phyloP scores from a whole-genome alignment of 1,284 basidiomycete genomes.

The Vanrija sp. region DNA sequence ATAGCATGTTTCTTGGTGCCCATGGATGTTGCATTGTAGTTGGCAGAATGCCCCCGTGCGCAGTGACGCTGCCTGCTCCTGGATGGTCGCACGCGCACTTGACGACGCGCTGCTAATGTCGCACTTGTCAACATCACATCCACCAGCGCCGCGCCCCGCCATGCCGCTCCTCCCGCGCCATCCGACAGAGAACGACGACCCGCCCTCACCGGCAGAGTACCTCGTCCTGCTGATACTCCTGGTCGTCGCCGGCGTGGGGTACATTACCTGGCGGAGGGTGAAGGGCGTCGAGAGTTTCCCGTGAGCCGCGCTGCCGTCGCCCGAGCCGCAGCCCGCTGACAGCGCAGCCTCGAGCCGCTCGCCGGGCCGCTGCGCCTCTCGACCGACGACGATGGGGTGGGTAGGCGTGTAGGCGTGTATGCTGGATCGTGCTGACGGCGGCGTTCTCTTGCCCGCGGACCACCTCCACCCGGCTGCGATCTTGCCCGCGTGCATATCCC shows the following conservation, averaged over 20 bases:
- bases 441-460: neutral
- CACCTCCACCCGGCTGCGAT: neutral
- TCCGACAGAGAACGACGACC: neutral
- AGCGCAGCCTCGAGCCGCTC: neutral
- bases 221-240: constrained; percentile 22
- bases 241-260: constrained; percentile 21
- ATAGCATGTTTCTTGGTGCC: neutral
- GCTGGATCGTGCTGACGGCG: neutral
- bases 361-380: constrained; percentile 8
- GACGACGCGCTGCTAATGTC: neutral
- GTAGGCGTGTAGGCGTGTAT: neutral
- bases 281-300: constrained; percentile 1
- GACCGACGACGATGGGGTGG: constrained; percentile 20
- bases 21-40: too few relatives aligned
- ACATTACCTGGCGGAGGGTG: constrained; percentile 16
- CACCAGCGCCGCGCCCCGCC: too few relatives aligned
- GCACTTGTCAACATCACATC: neutral
- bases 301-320: neutral
- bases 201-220: constrained; percentile 11
- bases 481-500: neutral
- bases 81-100: neutral
- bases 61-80: too few relatives aligned
- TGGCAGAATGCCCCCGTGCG: too few relatives aligned
- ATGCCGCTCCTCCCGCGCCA: constrained; percentile 1
- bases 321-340: neutral